Base-by-base conservation (phyloP, 2,329 filamentous ascomycete genomes). In the Remersonia thermophila region DNA sequence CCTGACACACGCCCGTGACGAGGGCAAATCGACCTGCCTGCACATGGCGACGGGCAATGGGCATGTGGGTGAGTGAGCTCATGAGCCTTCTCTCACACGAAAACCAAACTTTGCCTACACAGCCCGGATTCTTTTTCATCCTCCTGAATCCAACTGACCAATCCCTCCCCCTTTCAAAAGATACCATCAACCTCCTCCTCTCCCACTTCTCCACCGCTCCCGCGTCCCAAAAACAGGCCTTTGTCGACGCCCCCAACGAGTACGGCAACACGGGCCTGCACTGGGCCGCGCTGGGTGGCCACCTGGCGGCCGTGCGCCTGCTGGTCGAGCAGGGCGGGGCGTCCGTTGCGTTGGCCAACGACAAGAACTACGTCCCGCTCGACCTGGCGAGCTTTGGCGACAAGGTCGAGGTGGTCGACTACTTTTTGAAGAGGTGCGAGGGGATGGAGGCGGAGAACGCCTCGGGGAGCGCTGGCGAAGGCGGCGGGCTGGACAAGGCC, bases 31-130 rank as follows among this genome's bases (percentile, higher is more conserved):
- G 38, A 93, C 86, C 45, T 81, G 80, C 32, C 59, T 96, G 53
- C 91, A 98, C 61, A 95, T 93, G 74, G 85, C 87, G 7, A 78
- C 84, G 16, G 91, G 84, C 17, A 98, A 98, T 55, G 89, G 89
- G 1, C 80, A 94, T 54, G 52, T 73, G 42, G 81, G 85, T 87
- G 69, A 50, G 65, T 57, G 1, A 14, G 11, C n/a, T 14, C 8
- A 11, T 18, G n/a, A 7, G 30, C 18, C 16, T 10, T 13, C 20
- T n/a, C 31, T 30, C 17, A 23, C 17, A 11, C 30, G 23, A 27
- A 31, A 5, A n/a, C 14, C 5, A 12, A 32, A 23, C 3, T 28
- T 8, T 11, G 17, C 13, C 4, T 7, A 27, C 31, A 13, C n/a
- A 38, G n/a, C n/a, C n/a, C n/a, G n/a, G n/a, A n/a, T n/a, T 40